Percentiles rank a stretch among this genome's conserved stretches.
Conservation (phyloP, 176 grass and related monocot species). For the Hordeum marinum region DNA sequence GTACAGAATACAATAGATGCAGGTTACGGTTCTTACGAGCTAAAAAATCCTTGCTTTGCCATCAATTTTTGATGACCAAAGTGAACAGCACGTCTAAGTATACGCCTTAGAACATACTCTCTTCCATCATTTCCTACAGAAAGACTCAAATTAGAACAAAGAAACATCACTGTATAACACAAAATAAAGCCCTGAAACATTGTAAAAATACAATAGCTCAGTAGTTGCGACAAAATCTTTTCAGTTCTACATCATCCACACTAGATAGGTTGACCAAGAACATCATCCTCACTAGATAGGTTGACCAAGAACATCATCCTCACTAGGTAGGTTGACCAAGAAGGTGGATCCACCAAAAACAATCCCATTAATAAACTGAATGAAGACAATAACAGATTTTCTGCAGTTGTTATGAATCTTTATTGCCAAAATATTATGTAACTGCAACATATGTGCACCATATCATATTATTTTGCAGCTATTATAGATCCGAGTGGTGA, state of each 20-base stretch:
- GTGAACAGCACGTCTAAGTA: slow-evolving; percentile 87
- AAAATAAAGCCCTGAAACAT: background rate
- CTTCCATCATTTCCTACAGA: slow-evolving; percentile 84
- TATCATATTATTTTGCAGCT: background rate
- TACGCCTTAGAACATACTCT: slow-evolving; percentile 94
- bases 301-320: slow-evolving; percentile 1
- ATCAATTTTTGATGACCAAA: slow-evolving; percentile 86
- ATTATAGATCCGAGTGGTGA: background rate
- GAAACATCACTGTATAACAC: background rate
- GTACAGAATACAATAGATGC: background rate
- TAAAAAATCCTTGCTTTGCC: slow-evolving; percentile 75
- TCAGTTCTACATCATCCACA: background rate
- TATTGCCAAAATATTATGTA: background rate
- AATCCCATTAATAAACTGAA: background rate
- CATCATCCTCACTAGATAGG: background rate
- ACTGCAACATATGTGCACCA: background rate
- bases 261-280: background rate
- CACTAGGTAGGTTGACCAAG: background rate
- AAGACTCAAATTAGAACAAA: background rate
- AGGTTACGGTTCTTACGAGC: slow-evolving; percentile 44
- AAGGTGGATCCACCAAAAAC: background rate
- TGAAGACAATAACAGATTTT: background rate
- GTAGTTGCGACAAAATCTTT: background rate
- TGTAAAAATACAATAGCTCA: background rate
- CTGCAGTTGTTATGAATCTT: background rate